Evolutionary conservation across 139 green algal genomes (phyloP).

Genomic region (Eudorina sp.): DNA sequence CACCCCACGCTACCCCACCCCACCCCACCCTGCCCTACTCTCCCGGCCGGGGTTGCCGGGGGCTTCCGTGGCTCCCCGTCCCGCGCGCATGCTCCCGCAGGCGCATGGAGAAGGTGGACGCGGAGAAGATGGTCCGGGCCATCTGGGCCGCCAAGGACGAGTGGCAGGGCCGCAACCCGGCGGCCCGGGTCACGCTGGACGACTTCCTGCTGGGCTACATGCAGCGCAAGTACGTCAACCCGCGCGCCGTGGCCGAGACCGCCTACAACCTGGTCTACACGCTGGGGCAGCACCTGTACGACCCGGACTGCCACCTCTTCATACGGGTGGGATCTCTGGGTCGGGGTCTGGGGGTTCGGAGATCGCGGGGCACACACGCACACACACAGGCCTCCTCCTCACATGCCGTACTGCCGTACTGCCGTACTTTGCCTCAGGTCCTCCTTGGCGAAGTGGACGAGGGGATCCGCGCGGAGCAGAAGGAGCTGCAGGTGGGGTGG

Average conservation of each 20-base stretch:
- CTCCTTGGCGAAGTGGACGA: conserved; percentile 62
- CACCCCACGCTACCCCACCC: no score
- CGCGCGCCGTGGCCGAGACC: conserved; percentile 53
- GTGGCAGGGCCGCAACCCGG: neutral
- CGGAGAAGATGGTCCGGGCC: conserved; percentile 54
- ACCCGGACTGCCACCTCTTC: conserved; percentile 66
- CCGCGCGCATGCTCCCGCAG: no score
- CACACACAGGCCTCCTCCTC: no score
- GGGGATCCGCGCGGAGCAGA: conserved; percentile 48
- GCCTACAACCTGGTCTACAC: conserved; percentile 65
- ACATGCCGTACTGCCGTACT: no score
- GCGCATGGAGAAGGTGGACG: conserved; percentile 59
- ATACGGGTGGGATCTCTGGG: neutral
- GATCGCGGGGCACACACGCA: no score
- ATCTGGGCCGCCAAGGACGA: conserved; percentile 48
- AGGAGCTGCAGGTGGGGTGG: conserved; percentile 43
- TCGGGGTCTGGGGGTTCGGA: neutral
- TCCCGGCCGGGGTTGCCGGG: no score
- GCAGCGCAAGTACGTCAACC: conserved; percentile 38
- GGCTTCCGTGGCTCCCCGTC: no score
- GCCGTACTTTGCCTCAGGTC: no score
- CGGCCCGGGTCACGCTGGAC: neutral
- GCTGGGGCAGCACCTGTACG: conserved; percentile 62
- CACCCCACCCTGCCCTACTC: no score
- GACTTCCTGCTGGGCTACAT: conserved; percentile 46